These are phyloP conservation scores for Fusarium transvaalense DNA, from an alignment of 2,329 filamentous ascomycete species.

Conservation along the genomic window DNA sequence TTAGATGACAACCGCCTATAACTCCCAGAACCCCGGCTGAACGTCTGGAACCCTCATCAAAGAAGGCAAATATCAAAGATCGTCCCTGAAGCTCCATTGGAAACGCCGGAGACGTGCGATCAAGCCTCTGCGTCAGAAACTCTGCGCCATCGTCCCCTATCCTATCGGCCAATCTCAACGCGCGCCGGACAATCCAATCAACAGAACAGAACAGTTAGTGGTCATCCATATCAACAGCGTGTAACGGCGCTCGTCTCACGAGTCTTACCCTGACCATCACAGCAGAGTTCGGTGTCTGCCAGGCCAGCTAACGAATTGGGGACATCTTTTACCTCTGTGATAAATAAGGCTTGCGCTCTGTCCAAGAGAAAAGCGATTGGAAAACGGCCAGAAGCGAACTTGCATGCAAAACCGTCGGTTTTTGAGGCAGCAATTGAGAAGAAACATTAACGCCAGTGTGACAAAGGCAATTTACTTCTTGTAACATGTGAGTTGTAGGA, in stretches of 20 bases:
- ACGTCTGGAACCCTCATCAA: conserved; percentile 1
- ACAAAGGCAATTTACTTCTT: conserved; percentile 21
- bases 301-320: conserved; percentile 7
- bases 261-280: not conserved
- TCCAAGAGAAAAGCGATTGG: conserved; percentile 11
- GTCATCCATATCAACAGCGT: conserved; percentile 24
- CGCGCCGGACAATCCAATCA: conserved; percentile 14
- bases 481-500: conserved; percentile 43
- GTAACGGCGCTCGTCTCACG: conserved; percentile 26
- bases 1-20: conserved; percentile 14
- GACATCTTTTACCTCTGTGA: conserved; percentile 12
- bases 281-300: not conserved
- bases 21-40: conserved; percentile 4
- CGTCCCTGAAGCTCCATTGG: not conserved
- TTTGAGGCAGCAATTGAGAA: not conserved
- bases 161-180: conserved; percentile 40
- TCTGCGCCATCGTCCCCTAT: conserved; percentile 30
- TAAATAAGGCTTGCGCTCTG: conserved; percentile 15
- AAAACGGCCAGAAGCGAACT: conserved; percentile 22
- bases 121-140: conserved; percentile 25
- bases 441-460: conserved; percentile 5
- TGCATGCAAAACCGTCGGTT: conserved; percentile 8
- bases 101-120: not conserved
- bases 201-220: conserved; percentile 19
- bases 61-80: not conserved